Evolutionary conservation across 2,329 filamentous ascomycete species (phyloP).

Genomic region (Pseudogymnoascus verrucosus): DNA sequence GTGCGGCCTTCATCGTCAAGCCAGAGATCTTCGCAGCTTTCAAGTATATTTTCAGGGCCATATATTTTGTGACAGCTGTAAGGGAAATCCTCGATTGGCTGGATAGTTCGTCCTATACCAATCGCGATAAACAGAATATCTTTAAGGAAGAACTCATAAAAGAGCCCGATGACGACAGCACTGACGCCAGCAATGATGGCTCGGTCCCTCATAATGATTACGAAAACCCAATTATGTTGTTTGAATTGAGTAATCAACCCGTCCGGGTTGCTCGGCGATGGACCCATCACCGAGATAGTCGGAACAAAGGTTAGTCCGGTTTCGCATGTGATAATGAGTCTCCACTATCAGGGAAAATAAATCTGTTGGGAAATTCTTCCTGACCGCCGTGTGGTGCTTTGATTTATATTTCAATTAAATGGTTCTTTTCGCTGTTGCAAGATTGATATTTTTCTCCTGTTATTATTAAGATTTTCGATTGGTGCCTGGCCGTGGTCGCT

Average conservation of each 20-base stretch:
- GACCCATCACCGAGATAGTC: background rate
- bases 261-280: background rate
- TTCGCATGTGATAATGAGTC: background rate
- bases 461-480: background rate
- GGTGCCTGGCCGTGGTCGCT: background rate
- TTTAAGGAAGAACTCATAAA: conserved; percentile 28
- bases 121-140: conserved; percentile 24
- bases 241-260: background rate
- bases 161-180: conserved; percentile 17
- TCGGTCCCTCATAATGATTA: background rate
- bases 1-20: conserved; percentile 22
- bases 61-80: conserved; percentile 19
- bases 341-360: background rate
- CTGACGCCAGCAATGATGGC: background rate
- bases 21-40: conserved; percentile 27
- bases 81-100: conserved; percentile 27
- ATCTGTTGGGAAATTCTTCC: background rate
- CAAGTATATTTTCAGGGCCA: conserved; percentile 13
- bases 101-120: conserved; percentile 26
- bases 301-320: background rate
- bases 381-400: background rate
- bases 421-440: background rate
- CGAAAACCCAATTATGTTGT: background rate
- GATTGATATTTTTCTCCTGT: background rate
- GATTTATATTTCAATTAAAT: background rate